Conservation (phyloP, 805 yeast species). For the Ogataea trehalophila region DNA sequence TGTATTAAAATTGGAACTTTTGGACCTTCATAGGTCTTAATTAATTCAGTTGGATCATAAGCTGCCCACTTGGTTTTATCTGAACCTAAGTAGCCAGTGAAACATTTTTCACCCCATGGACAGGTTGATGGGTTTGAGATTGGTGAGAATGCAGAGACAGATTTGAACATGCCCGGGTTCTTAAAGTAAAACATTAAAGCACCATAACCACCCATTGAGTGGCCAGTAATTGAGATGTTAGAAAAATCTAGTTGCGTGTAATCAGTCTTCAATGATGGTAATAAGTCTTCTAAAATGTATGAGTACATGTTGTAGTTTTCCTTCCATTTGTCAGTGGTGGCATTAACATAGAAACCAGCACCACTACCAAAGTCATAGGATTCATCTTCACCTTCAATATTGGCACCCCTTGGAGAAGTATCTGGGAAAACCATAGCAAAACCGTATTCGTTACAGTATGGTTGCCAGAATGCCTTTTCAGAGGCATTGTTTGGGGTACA, state of each 20-base stretch:
- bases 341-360: conserved; percentile 92
- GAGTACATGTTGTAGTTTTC: conserved; percentile 81
- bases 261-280: conserved; percentile 40
- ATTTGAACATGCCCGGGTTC: conserved; percentile 67
- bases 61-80: conserved; percentile 58
- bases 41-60: conserved; percentile 81
- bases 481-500: conserved; percentile 92
- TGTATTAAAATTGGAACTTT: conserved; percentile 68
- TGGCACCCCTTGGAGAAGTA: conserved; percentile 90
- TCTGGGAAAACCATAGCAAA: conserved; percentile 92
- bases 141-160: conserved; percentile 90
- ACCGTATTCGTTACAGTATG: conserved; percentile 74
- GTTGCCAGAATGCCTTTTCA: conserved; percentile 87
- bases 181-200: conserved; percentile 65
- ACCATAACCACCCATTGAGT: conserved; percentile 98
- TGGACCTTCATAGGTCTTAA: conserved; percentile 52
- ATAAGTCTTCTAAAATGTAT: conserved; percentile 73
- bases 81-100: conserved; percentile 69
- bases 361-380: conserved; percentile 90
- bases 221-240: conserved; percentile 81
- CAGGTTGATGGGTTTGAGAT: conserved; percentile 71
- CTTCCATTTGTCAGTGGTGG: conserved; percentile 68
- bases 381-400: conserved; percentile 61
- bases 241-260: conserved; percentile 53
- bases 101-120: conserved; percentile 89